Evolutionary conservation across 495 filamentous ascomycete genomes (phyloP).

Genomic region (Lichina pygmaea): DNA sequence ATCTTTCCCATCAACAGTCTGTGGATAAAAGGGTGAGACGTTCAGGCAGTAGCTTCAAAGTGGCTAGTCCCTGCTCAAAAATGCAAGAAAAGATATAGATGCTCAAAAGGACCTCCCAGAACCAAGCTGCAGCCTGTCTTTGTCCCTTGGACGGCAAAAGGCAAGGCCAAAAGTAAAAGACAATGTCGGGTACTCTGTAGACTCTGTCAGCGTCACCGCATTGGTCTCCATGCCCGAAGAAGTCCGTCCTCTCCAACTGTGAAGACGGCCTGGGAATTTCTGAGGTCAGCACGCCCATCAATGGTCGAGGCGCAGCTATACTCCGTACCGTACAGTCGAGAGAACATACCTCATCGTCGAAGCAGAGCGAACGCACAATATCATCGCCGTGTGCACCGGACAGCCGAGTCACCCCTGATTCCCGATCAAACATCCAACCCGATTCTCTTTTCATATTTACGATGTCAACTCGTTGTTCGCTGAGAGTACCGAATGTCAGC

Average conservation of each 20-base stretch:
- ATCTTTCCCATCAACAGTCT: too few relatives aligned
- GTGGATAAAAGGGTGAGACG: too few relatives aligned
- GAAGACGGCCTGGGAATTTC: slow-evolving; percentile 36
- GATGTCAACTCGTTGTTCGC: slow-evolving; percentile 37
- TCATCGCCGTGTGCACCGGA: slow-evolving; percentile 62
- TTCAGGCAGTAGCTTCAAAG: too few relatives aligned
- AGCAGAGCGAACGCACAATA: slow-evolving; percentile 51
- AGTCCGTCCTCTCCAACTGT: slow-evolving; percentile 59
- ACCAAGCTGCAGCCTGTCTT: too few relatives aligned
- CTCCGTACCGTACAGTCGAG: background rate
- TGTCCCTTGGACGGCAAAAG: too few relatives aligned
- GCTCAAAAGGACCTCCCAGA: too few relatives aligned
- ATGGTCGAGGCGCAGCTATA: background rate
- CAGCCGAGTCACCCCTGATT: slow-evolving; percentile 34
- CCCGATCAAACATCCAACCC: slow-evolving; percentile 33
- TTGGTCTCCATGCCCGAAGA: slow-evolving; percentile 31
- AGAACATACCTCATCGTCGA: slow-evolving; percentile 34
- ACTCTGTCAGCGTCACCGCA: too few relatives aligned
- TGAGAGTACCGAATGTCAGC: slow-evolving; percentile 9
- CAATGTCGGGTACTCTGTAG: too few relatives aligned
- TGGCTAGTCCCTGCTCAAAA: too few relatives aligned
- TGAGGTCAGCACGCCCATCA: slow-evolving; percentile 2
- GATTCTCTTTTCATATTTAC: slow-evolving; percentile 29
- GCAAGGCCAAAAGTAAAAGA: too few relatives aligned
- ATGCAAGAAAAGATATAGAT: too few relatives aligned